Conservation (phyloP, 257 asterid species). For the Capsicum chinense region DNA sequence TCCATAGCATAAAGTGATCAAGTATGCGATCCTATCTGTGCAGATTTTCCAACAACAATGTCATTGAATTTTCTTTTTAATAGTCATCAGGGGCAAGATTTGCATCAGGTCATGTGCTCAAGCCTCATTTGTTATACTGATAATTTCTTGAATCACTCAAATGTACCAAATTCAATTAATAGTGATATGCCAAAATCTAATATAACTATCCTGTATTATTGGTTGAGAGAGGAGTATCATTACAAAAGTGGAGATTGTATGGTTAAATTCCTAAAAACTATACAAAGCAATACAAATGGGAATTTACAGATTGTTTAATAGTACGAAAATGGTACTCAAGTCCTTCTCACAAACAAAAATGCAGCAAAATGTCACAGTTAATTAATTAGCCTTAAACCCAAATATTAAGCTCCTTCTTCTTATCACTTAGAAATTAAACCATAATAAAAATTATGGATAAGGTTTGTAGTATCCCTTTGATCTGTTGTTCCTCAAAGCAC, state of each 20-base stretch:
- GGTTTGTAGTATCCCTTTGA: conserved; percentile 21
- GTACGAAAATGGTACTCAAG: background rate
- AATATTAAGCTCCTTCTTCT: conserved; percentile 3
- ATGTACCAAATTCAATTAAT: background rate
- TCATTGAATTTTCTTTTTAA: background rate
- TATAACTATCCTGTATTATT: background rate
- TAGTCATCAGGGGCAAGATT: background rate
- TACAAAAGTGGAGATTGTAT: background rate
- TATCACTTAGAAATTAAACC: background rate
- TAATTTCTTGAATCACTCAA: background rate
- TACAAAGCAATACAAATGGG: background rate
- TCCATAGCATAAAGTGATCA: too few relatives aligned
- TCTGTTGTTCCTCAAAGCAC: conserved; percentile 61
- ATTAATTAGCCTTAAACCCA: background rate
- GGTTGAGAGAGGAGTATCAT: background rate
- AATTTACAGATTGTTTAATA: background rate
- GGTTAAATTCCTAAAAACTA: background rate
- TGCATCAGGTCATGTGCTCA: background rate
- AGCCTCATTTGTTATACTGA: background rate
- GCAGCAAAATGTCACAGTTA: background rate
- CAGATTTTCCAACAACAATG: background rate
- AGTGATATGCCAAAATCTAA: background rate
- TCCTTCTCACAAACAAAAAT: conserved; percentile 2
- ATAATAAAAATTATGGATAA: conserved; percentile 4
- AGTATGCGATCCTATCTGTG: too few relatives aligned